Evolutionary conservation across 2,329 filamentous ascomycete genomes (phyloP).

Genomic region (Cladosporium velox): DNA sequence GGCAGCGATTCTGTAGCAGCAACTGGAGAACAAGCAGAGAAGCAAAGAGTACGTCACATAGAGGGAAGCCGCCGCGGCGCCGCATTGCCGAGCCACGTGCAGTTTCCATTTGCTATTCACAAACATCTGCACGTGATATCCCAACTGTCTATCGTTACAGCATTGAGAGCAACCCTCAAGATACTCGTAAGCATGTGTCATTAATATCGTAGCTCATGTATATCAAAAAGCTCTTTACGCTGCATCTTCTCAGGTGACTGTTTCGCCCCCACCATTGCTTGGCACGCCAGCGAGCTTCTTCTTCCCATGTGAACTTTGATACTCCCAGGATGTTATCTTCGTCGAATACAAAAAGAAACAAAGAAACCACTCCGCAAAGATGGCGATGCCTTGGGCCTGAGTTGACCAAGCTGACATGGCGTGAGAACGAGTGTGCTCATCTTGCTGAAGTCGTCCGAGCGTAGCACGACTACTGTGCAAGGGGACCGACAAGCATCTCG

Average conservation of each 20-base stretch:
- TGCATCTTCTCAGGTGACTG: constrained; percentile 1
- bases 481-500: background rate
- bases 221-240: background rate
- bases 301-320: constrained; percentile 11
- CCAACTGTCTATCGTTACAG: background rate
- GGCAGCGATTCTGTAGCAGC: constrained; percentile 9
- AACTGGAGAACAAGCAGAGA: constrained; percentile 2
- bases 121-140: background rate
- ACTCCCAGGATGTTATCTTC: background rate
- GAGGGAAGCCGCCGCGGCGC: constrained; percentile 9
- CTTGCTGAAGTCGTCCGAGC: background rate
- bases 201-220: background rate
- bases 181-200: background rate
- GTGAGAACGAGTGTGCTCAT: background rate
- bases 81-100: constrained; percentile 15
- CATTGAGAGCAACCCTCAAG: background rate
- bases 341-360: background rate
- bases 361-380: background rate
- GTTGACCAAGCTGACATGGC: background rate
- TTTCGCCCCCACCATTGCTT: constrained; percentile 7
- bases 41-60: constrained; percentile 15
- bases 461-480: background rate
- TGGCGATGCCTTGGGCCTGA: background rate
- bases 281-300: constrained; percentile 9
- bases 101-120: background rate